Evolutionary conservation across 306 rosid species (phyloP).

Genomic region (Fragaria nilgerrensis): DNA sequence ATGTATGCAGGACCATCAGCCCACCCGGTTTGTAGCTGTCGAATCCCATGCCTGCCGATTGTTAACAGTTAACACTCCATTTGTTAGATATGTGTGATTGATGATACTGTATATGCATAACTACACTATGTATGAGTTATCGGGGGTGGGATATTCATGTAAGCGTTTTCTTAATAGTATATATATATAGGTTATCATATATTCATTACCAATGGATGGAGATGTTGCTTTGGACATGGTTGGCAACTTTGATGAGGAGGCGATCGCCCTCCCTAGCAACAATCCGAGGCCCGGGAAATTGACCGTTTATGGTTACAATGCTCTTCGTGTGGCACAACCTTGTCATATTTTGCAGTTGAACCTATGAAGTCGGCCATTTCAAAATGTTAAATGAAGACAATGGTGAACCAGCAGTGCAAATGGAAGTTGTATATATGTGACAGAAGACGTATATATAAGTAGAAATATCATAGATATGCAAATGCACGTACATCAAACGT

Average conservation of each 20-base stretch:
- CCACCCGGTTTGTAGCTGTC: too few relatives aligned
- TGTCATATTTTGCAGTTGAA: constrained; percentile 50
- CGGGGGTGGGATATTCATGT: too few relatives aligned
- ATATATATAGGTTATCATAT: neutral
- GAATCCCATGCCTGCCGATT: too few relatives aligned
- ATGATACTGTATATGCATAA: too few relatives aligned
- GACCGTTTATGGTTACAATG: constrained; percentile 66
- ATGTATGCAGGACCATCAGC: too few relatives aligned
- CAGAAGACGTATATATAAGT: neutral
- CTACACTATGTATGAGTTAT: too few relatives aligned
- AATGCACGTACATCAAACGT: constrained; percentile 44
- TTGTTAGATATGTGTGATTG: too few relatives aligned
- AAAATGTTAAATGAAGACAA: neutral
- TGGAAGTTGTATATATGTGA: neutral
- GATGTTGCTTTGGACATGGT: constrained; percentile 50
- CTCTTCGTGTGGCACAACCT: constrained; percentile 59
- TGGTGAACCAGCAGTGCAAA: neutral
- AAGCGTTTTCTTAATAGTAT: too few relatives aligned
- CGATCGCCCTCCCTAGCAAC: constrained; percentile 68
- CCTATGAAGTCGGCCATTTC: constrained; percentile 19
- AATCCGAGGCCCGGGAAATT: constrained; percentile 73
- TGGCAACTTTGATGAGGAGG: constrained; percentile 52
- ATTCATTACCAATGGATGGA: constrained; percentile 56
- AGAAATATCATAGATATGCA: neutral
- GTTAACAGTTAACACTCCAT: too few relatives aligned